Conservation (phyloP, 2,329 filamentous ascomycete species). For the Penicillium sp. region DNA sequence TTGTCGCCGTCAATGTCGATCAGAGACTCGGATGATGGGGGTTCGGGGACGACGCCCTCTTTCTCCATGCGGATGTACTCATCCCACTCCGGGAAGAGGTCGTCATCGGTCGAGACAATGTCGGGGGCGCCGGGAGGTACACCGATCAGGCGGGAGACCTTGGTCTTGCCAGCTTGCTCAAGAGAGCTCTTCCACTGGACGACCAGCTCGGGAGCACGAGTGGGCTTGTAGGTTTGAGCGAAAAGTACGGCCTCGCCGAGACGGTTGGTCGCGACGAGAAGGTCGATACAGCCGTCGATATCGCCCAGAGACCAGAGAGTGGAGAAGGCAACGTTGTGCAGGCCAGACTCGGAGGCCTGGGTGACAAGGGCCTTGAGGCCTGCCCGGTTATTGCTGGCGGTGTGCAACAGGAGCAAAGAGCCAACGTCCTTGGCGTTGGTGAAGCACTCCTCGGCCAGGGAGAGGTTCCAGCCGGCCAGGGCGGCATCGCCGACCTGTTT, state of each 20-base stretch:
- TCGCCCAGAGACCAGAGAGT: constrained; percentile 85
- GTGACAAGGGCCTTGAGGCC: constrained; percentile 70
- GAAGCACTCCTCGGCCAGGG: constrained; percentile 90
- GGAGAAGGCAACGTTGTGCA: constrained; percentile 91
- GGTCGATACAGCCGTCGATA: constrained; percentile 73
- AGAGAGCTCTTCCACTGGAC: constrained; percentile 77
- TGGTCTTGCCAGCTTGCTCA: constrained; percentile 80
- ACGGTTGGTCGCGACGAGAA: constrained; percentile 75
- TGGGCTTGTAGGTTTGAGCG: constrained; percentile 93
- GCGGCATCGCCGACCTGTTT: constrained; percentile 95
- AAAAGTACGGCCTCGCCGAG: constrained; percentile 86
- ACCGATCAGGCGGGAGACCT: constrained; percentile 79
- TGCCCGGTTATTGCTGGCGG: constrained; percentile 74
- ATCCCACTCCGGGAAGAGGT: constrained; percentile 95
- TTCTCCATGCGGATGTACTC: constrained; percentile 80
- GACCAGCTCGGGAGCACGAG: constrained; percentile 65
- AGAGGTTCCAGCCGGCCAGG: constrained; percentile 79
- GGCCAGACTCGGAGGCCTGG: constrained; percentile 72
- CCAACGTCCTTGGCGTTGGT: constrained; percentile 85
- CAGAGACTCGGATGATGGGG: constrained; percentile 39
- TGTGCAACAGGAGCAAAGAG: constrained; percentile 82
- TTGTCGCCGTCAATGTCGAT: constrained; percentile 41
- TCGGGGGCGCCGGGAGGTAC: constrained; percentile 71
- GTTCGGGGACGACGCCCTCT: constrained; percentile 57
- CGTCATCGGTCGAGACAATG: constrained; percentile 56